phyloP scores from a whole-genome alignment of 2,329 filamentous ascomycete species.

The Ambrosiella xylebori region DNA sequence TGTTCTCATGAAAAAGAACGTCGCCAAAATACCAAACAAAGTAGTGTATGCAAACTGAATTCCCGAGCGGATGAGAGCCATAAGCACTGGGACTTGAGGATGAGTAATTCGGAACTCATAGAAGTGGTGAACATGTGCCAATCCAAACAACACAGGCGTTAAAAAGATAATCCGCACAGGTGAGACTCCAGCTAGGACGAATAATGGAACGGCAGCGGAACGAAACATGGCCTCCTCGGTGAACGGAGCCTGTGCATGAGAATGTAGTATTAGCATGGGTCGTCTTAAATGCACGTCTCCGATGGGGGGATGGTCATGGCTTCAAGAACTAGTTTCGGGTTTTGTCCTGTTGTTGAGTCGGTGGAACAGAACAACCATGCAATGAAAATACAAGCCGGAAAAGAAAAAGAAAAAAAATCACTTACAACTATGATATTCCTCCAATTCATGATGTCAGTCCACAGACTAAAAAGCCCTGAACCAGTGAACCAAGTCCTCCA shows the following conservation, averaged over 20 bases:
- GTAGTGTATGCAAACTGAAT: conserved; percentile 85
- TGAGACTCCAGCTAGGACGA: conserved; percentile 51
- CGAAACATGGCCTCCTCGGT: conserved; percentile 93
- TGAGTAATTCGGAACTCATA: conserved; percentile 82
- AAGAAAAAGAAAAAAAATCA: conserved; percentile 13
- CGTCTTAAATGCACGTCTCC: neutral
- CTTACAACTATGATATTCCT: conserved; percentile 73
- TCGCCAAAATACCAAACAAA: conserved; percentile 82
- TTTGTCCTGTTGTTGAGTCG: neutral
- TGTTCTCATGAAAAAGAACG: conserved; percentile 73
- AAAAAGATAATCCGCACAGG: conserved; percentile 51
- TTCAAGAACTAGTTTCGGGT: neutral
- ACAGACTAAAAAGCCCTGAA: conserved; percentile 37
- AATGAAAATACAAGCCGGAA: neutral
- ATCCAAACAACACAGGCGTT: conserved; percentile 76
- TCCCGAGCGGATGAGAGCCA: conserved; percentile 52
- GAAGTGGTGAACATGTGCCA: conserved; percentile 88
- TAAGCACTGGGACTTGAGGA: conserved; percentile 45
- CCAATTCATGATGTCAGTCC: conserved; percentile 64
- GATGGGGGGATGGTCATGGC: neutral
- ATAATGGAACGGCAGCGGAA: conserved; percentile 65
- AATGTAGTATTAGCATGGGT: conserved; percentile 7
- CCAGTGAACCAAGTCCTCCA: conserved; percentile 49
- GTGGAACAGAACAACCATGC: neutral
- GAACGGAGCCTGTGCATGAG: conserved; percentile 41